A percentile compares a stretch with the other conserved stretches of the same genome.
phyloP scores from a whole-genome alignment of 345 rosid species.

The Salix exigua region DNA sequence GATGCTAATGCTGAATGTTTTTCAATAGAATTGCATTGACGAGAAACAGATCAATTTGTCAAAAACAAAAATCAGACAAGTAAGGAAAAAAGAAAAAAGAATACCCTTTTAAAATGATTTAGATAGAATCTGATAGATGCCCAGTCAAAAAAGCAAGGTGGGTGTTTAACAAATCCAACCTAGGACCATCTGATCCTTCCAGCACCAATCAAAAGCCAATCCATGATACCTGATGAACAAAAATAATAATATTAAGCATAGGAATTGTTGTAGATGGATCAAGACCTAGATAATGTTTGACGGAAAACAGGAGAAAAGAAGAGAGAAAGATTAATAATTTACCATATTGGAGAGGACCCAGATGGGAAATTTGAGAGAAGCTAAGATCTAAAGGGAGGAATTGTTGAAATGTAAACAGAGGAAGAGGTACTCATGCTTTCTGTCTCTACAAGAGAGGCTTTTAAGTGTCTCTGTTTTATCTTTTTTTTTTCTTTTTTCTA shows the following conservation, averaged over 20 bases:
- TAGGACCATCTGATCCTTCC: conserved; percentile 54
- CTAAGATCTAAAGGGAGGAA: conserved; percentile 75
- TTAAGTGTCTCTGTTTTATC: conserved; percentile 14
- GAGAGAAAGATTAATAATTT: conserved; percentile 29
- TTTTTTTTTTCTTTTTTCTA: conserved; percentile 28
- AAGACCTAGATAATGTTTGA: conserved; percentile 20
- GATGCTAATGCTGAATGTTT: background rate
- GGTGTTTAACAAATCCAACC: conserved; percentile 51
- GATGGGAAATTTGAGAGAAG: conserved; percentile 48
- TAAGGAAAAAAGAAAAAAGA: conserved; percentile 13
- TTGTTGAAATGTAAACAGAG: conserved; percentile 51
- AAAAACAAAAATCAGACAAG: conserved; percentile 24
- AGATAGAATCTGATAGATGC: conserved; percentile 57
- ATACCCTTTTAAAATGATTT: conserved; percentile 32
- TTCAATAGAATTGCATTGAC: background rate
- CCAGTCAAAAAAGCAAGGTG: conserved; percentile 42
- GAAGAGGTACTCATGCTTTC: conserved; percentile 45
- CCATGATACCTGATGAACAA: conserved; percentile 28
- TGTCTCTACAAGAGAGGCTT: conserved; percentile 16
- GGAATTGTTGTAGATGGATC: conserved; percentile 17
- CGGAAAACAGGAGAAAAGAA: conserved; percentile 29
- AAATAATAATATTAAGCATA: background rate
- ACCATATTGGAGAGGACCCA: conserved; percentile 58
- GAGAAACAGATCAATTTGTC: conserved; percentile 31
- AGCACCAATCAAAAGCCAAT: conserved; percentile 36